Conservation (phyloP, 495 filamentous ascomycete genomes). For the Barbatosphaeria neglecta region DNA sequence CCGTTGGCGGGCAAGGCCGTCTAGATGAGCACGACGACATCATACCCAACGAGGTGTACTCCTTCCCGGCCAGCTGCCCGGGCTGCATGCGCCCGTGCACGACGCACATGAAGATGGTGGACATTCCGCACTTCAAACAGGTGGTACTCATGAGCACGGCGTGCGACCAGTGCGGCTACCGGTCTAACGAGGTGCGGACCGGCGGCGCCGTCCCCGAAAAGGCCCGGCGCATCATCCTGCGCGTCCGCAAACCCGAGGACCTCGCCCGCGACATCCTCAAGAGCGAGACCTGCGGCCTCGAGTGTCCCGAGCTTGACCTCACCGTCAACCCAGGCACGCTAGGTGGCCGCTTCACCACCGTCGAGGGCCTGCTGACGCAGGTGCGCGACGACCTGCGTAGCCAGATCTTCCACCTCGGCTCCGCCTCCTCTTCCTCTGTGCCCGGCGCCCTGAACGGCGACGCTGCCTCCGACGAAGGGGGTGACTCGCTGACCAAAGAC, state of each 20-base stretch:
- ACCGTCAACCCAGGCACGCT: conserved; percentile 81
- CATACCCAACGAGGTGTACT: conserved; percentile 77
- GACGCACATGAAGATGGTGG: conserved; percentile 90
- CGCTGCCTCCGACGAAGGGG: conserved; percentile 20
- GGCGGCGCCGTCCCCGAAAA: conserved; percentile 83
- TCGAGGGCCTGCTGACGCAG: conserved; percentile 90
- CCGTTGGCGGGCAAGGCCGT: background rate
- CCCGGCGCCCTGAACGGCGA: no score
- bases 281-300: conserved; percentile 78
- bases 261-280: conserved; percentile 90
- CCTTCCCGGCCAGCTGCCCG: conserved; percentile 80
- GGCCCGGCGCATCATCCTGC: conserved; percentile 71
- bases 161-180: conserved; percentile 86
- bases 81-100: conserved; percentile 73
- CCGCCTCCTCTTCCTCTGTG: no score
- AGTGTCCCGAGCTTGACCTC: conserved; percentile 75
- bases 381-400: conserved; percentile 76
- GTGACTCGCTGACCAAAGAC: conserved; percentile 58
- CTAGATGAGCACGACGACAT: conserved; percentile 59
- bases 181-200: conserved; percentile 90
- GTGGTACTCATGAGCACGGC: conserved; percentile 83
- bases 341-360: conserved; percentile 92
- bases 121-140: conserved; percentile 94
- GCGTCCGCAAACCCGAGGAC: conserved; percentile 62
- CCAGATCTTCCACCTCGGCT: conserved; percentile 70